Evolutionary conservation across 2,329 filamentous ascomycete species (phyloP).

Genomic region (Pseudogymnoascus verrucosus): DNA sequence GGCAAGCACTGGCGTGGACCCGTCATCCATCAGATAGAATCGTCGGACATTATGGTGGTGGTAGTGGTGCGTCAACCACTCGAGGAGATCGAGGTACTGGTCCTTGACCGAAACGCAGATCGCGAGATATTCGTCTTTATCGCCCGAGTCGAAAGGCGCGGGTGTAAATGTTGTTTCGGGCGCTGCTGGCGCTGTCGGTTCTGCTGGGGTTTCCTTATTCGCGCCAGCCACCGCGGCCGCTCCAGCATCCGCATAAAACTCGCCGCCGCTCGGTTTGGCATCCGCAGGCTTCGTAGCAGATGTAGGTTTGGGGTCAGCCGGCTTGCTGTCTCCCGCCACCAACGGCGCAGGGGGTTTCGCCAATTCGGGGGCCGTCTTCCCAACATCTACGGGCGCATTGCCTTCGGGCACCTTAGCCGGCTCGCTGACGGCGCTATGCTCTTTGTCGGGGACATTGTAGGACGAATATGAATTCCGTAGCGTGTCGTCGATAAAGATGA

Average conservation of each 20-base stretch:
- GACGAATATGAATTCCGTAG: slow-evolving; percentile 6
- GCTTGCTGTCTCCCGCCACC: neutral
- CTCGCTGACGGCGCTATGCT: neutral
- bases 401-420: neutral
- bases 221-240: neutral
- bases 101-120: slow-evolving; percentile 22
- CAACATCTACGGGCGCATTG: slow-evolving; percentile 1
- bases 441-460: neutral
- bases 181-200: neutral
- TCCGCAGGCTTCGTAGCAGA: neutral
- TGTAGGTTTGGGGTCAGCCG: neutral
- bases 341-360: neutral
- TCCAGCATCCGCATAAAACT: neutral
- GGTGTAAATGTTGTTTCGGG: slow-evolving; percentile 1
- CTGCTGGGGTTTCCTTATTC: neutral
- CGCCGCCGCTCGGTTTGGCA: neutral
- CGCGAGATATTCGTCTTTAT: slow-evolving; percentile 20
- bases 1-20: slow-evolving; percentile 19
- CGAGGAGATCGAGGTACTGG: slow-evolving; percentile 19
- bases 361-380: neutral
- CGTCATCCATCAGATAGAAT: slow-evolving; percentile 26
- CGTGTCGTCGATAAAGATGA: slow-evolving; percentile 3
- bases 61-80: slow-evolving; percentile 24
- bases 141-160: neutral
- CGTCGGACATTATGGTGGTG: slow-evolving; percentile 21